Base-by-base conservation (phyloP, 2,329 filamentous ascomycete genomes). In the Verticillium nubilum region DNA sequence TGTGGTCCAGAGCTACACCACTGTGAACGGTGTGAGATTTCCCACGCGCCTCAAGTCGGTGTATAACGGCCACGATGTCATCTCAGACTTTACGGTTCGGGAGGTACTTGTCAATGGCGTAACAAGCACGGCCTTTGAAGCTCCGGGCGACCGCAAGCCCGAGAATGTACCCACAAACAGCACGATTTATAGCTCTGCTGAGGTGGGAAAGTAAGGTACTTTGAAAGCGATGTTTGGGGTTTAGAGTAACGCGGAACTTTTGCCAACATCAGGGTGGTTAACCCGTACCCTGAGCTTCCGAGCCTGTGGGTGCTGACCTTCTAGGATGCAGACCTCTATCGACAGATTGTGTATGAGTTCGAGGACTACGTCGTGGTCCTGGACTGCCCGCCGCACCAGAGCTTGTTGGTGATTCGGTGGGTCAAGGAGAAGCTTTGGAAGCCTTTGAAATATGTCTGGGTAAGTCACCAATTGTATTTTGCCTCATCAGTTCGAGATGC, bases 331-430 rank as follows among this genome's bases (percentile, higher is more conserved):
- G 15, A n/a, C 35, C 35, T 37, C 17, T 37, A 37, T 28, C 25
- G 60, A 56, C 62, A 64, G 23, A 56, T 63, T 7, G 53, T 65
- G 13, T 37, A 59, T 4, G 63, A 64, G 42, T 59, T 65, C 15
- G 62, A 63, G 15, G 59, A 61, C 37, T 54, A 54, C 3, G 35
- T 64, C 5, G 54, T 64, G 4, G 62, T 64, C 1, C 57, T 60
- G 12, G 63, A 64, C 28, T 59, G 62, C 2, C 63, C 63, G 4
- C 63, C 60, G 23, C 63, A 64, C n/a, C 63, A 64, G 26, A 63
- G 62, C 23, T 57, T 62, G 17, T 60, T 64, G 15, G 56, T 64
- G 4, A 62, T 64, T 23, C 58, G 55, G 54, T 64, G 62, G 60
- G 59, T 63, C 26, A 47, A 62, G 37, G 33, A 61, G 6, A 59